phyloP scores from a whole-genome alignment of 306 rosid genomes.

The Coriaria nepalensis region DNA sequence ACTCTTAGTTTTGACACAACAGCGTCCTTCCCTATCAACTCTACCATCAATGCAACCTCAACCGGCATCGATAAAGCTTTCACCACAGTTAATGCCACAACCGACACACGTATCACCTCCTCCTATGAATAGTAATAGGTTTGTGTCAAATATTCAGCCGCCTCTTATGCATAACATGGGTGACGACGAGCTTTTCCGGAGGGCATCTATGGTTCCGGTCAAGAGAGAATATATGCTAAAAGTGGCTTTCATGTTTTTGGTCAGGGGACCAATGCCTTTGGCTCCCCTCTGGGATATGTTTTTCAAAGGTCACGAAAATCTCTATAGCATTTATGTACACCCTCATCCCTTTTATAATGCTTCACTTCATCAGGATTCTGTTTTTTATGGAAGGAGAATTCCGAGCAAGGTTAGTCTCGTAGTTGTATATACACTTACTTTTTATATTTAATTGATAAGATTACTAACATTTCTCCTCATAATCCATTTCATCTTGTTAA shows the following conservation, averaged over 20 bases:
- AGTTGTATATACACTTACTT: no score
- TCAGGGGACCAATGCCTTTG: constrained; percentile 33
- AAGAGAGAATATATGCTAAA: constrained; percentile 24
- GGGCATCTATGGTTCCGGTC: constrained; percentile 26
- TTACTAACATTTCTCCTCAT: no score
- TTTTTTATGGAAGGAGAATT: constrained; percentile 35
- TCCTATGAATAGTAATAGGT: not conserved
- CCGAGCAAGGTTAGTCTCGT: constrained; percentile 47
- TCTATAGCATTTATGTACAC: constrained; percentile 39
- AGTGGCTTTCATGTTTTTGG: constrained; percentile 59
- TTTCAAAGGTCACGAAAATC: constrained; percentile 35
- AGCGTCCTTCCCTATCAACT: not conserved
- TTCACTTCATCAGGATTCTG: constrained; percentile 22
- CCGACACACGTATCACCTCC: not conserved
- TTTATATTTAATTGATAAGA: no score
- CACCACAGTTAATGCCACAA: constrained; percentile 1
- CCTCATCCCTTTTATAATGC: constrained; percentile 29
- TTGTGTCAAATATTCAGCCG: constrained; percentile 2
- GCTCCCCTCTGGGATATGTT: constrained; percentile 46
- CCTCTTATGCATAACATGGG: constrained; percentile 25
- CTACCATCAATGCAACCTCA: constrained; percentile 5
- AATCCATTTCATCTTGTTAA: no score
- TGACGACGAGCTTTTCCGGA: constrained; percentile 29
- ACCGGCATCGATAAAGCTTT: no score
- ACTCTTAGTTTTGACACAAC: not conserved